phyloP scores from a whole-genome alignment of 306 rosid genomes.

The Pueraria montana region DNA sequence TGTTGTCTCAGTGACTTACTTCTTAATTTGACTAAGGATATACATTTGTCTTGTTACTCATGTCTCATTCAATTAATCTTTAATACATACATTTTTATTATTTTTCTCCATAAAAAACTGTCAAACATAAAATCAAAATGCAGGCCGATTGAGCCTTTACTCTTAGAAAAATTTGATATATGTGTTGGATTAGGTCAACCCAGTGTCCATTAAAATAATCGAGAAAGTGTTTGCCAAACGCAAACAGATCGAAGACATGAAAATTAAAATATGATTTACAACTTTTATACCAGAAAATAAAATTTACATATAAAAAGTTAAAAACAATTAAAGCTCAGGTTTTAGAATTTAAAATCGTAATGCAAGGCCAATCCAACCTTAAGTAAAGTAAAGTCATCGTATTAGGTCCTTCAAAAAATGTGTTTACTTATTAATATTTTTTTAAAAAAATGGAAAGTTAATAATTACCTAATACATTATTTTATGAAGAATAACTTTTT shows the following conservation, averaged over 20 bases:
- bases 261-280: too few species aligned
- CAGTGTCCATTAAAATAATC: neutral
- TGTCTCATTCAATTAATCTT: conserved; percentile 20
- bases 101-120: neutral
- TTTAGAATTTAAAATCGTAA: too few species aligned
- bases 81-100: neutral
- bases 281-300: too few species aligned
- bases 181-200: conserved; percentile 10
- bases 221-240: neutral
- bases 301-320: too few species aligned
- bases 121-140: conserved; percentile 23
- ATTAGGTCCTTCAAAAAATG: too few species aligned
- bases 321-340: too few species aligned
- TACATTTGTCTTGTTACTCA: conserved; percentile 26
- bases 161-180: neutral
- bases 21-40: neutral
- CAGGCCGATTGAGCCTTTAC: conserved; percentile 42
- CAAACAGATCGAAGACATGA: neutral
- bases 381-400: too few species aligned
- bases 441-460: too few species aligned
- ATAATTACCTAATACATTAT: too few species aligned
- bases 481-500: too few species aligned
- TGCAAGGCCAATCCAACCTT: too few species aligned
- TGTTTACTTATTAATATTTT: too few species aligned
- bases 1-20: neutral